phyloP scores from a whole-genome alignment of 345 rosid species.

The Draba incana region DNA sequence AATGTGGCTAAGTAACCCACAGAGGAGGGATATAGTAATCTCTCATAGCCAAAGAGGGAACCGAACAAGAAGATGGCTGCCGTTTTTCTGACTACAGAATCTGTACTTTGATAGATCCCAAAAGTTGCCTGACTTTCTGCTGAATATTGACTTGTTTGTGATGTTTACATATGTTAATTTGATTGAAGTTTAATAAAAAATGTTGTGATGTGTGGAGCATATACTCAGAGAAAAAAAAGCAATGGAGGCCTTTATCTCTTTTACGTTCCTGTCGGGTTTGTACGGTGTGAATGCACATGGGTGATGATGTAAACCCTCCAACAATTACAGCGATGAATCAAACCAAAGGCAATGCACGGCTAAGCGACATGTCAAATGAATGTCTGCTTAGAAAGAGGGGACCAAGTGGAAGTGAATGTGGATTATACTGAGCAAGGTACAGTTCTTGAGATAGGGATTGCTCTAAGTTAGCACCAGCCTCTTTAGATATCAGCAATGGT shows the following conservation, averaged over 20 bases:
- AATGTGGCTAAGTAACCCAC: slow-evolving; percentile 68
- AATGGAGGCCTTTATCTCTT: neutral
- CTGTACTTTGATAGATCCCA: slow-evolving; percentile 3
- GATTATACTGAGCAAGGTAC: too few species aligned
- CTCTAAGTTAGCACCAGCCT: too few species aligned
- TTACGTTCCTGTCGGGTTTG: too few species aligned
- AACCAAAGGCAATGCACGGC: too few species aligned
- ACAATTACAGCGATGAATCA: too few species aligned
- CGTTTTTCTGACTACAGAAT: slow-evolving; percentile 51
- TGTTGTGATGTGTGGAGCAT: slow-evolving; percentile 22
- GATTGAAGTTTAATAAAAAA: slow-evolving; percentile 19
- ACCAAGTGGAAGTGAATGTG: too few species aligned
- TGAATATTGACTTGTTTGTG: slow-evolving; percentile 10
- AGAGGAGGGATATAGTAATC: slow-evolving; percentile 44
- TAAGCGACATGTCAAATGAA: too few species aligned
- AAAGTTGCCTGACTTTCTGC: slow-evolving; percentile 2
- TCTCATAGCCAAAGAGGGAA: slow-evolving; percentile 50
- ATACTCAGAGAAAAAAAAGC: slow-evolving; percentile 10
- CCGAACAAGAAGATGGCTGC: slow-evolving; percentile 85
- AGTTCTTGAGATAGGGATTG: too few species aligned
- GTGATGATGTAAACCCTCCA: too few species aligned
- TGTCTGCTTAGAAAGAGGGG: too few species aligned
- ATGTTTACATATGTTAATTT: slow-evolving; percentile 24
- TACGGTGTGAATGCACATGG: too few species aligned
- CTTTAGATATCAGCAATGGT: too few species aligned